Evolutionary conservation across 2,329 filamentous ascomycete genomes (phyloP).

Genomic region (Colletotrichum tofieldiae): DNA sequence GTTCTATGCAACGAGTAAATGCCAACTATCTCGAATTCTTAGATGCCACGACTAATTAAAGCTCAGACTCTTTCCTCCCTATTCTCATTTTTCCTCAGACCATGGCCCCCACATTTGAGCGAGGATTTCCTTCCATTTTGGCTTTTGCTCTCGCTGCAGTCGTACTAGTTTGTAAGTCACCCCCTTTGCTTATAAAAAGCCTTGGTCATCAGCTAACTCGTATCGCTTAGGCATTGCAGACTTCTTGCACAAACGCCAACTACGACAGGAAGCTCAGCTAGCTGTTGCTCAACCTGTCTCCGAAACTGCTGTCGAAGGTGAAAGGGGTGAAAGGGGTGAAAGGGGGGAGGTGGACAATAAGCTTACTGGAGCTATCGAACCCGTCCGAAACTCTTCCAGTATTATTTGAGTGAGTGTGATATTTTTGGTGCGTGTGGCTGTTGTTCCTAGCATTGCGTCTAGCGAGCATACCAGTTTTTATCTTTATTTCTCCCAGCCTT

Average conservation of each 20-base stretch:
- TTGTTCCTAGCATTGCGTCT: background rate
- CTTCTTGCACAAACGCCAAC: constrained; percentile 20
- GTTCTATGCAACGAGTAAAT: constrained; percentile 47
- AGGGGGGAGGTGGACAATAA: constrained; percentile 1
- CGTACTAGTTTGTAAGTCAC: constrained; percentile 28
- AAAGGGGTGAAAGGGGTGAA: background rate
- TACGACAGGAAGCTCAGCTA: background rate
- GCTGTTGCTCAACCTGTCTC: constrained; percentile 4
- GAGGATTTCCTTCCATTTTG: constrained; percentile 18
- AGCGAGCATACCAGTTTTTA: background rate
- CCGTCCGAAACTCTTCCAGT: constrained; percentile 8
- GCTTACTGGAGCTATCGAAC: constrained; percentile 5
- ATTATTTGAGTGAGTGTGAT: background rate
- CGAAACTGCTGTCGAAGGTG: background rate
- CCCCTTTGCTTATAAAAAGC: fast-evolving
- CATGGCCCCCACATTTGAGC: constrained; percentile 49
- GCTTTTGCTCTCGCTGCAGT: constrained; percentile 22
- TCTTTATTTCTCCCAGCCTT: background rate
- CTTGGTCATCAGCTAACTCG: background rate
- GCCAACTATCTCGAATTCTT: fast-evolving
- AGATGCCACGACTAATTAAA: background rate
- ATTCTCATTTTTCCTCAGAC: constrained; percentile 54
- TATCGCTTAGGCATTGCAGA: constrained; percentile 6
- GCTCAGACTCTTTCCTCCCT: constrained; percentile 50
- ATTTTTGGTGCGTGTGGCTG: too few species aligned